phyloP scores from a whole-genome alignment of 495 filamentous ascomycete species.

The Usnea hakonensis region DNA sequence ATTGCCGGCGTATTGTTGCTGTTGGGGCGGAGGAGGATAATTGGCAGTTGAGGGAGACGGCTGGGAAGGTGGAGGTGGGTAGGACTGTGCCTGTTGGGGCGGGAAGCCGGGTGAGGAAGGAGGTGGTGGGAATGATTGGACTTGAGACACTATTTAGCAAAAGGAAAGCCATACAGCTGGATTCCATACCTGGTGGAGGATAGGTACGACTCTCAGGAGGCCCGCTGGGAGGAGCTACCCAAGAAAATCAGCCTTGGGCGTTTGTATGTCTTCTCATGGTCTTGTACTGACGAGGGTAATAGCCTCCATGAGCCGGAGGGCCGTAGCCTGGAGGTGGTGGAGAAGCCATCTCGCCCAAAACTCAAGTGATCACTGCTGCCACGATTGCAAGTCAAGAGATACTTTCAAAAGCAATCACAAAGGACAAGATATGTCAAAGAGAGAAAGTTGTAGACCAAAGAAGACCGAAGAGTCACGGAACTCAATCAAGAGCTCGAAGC shows the following conservation, averaged over 20 bases:
- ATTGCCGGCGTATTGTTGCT: slow-evolving; percentile 23
- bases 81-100: slow-evolving; percentile 29
- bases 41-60: slow-evolving; percentile 12
- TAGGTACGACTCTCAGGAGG: slow-evolving; percentile 18
- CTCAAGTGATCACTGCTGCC: neutral
- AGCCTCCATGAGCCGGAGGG: slow-evolving; percentile 11
- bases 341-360: slow-evolving; percentile 9
- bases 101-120: slow-evolving; percentile 29
- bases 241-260: neutral
- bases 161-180: neutral
- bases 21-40: slow-evolving; percentile 26
- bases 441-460: neutral
- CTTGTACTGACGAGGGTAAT: slow-evolving; percentile 21
- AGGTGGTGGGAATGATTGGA: slow-evolving; percentile 23
- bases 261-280: neutral
- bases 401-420: neutral
- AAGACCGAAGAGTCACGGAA: neutral
- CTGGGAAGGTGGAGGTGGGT: slow-evolving; percentile 33
- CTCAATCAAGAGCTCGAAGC: slow-evolving; percentile 6
- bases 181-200: slow-evolving; percentile 13
- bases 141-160: slow-evolving; percentile 11
- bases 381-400: neutral
- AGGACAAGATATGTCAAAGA: neutral
- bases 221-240: slow-evolving; percentile 22
- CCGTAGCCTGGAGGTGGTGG: slow-evolving; percentile 21